phyloP scores from a whole-genome alignment of 2,329 filamentous ascomycete genomes.

The Purpureocillium lavendulum region DNA sequence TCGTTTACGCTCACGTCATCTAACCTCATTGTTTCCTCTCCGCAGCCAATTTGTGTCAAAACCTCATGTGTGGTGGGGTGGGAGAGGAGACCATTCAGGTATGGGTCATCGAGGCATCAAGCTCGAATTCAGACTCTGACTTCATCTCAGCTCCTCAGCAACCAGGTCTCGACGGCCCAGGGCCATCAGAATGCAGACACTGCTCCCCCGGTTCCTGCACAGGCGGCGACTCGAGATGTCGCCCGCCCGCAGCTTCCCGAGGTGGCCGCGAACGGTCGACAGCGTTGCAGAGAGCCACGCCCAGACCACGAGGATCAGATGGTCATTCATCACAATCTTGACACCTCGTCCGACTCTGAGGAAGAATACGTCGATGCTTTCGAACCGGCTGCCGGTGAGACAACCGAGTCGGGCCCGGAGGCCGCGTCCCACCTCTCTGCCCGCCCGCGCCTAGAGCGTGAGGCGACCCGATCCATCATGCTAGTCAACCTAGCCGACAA shows the following conservation, averaged over 20 bases:
- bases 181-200: neutral
- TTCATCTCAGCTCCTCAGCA: neutral
- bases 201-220: no score
- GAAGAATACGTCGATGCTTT: no score
- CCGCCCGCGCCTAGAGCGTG: conserved; percentile 17
- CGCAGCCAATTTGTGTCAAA: conserved; percentile 25
- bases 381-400: neutral
- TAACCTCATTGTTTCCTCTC: no score
- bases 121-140: neutral
- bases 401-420: neutral
- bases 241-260: no score
- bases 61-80: conserved; percentile 41
- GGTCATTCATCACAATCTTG: no score
- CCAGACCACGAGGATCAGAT: no score
- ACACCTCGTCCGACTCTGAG: no score
- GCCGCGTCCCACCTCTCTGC: neutral
- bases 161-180: neutral
- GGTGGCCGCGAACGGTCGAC: no score
- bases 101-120: conserved; percentile 19
- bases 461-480: conserved; percentile 48
- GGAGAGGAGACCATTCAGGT: conserved; percentile 36
- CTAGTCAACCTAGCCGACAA: conserved; percentile 54
- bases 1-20: no score
- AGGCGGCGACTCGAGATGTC: no score
- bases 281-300: no score